A percentile compares a stretch with the other conserved stretches of the same genome.
Evolutionary conservation across 2,329 filamentous ascomycete genomes (phyloP).

Genomic region (Mycocentrospora acerina): DNA sequence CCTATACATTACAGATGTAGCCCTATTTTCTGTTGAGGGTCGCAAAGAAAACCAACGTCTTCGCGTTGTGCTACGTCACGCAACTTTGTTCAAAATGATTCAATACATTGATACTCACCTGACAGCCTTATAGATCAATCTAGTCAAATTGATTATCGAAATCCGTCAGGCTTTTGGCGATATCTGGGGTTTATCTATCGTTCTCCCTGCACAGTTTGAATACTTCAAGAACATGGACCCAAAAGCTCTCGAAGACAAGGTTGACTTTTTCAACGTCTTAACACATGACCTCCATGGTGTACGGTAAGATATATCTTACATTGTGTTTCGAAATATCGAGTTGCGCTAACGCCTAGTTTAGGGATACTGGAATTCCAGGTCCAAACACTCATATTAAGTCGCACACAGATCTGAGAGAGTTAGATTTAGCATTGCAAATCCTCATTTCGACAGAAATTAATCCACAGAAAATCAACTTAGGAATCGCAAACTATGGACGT

Average conservation of each 20-base stretch:
- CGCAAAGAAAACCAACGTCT: too few relatives aligned
- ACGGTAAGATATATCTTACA: conserved; percentile 1
- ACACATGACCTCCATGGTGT: conserved; percentile 50
- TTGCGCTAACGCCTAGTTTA: conserved; percentile 6
- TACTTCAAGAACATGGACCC: conserved; percentile 30
- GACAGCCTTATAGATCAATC: too few relatives aligned
- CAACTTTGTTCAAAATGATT: too few relatives aligned
- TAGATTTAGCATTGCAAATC: conserved; percentile 45
- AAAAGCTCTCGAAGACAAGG: conserved; percentile 21
- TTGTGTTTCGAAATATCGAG: neutral
- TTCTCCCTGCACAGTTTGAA: conserved; percentile 27
- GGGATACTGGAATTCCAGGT: conserved; percentile 11
- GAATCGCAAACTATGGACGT: conserved; percentile 51
- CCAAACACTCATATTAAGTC: conserved; percentile 37
- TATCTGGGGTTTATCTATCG: conserved; percentile 25
- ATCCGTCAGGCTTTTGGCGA: conserved; percentile 21
- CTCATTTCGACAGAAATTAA: conserved; percentile 50
- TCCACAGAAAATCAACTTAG: conserved; percentile 47
- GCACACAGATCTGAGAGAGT: conserved; percentile 54
- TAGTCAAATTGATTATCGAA: conserved; percentile 21
- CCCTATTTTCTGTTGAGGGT: conserved; percentile 1
- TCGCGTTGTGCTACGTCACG: too few relatives aligned
- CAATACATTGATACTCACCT: conserved; percentile 14
- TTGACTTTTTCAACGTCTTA: conserved; percentile 52
- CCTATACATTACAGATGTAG: neutral